Conservation (phyloP, 306 rosid genomes). For the Fragaria ananassa region DNA sequence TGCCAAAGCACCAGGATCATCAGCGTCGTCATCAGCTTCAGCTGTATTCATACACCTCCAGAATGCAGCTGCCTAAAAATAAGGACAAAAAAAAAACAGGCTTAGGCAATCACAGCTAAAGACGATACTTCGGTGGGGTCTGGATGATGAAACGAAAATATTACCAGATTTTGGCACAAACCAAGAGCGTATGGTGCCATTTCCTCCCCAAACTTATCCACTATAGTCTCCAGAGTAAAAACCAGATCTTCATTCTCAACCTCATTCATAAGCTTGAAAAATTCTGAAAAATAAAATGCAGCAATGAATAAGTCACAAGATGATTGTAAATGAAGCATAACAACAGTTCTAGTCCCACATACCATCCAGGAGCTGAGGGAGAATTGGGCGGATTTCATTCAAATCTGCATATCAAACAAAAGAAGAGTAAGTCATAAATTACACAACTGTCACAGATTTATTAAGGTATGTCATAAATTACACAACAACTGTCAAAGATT, state of each 20-base stretch:
- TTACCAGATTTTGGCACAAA: slow-evolving; percentile 89
- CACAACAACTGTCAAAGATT: not conserved
- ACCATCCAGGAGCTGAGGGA: slow-evolving; percentile 95
- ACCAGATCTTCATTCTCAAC: slow-evolving; percentile 98
- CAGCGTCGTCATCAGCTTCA: slow-evolving; percentile 84
- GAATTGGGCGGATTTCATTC: slow-evolving; percentile 87
- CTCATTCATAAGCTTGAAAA: slow-evolving; percentile 95
- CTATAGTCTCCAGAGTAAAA: slow-evolving; percentile 93
- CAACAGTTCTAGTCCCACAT: slow-evolving; percentile 29
- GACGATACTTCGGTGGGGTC: not conserved
- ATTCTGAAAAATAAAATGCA: slow-evolving; percentile 48
- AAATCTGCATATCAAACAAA: slow-evolving; percentile 53
- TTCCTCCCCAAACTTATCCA: slow-evolving; percentile 97
- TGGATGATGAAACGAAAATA: slow-evolving; percentile 3
- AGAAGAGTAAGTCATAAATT: not conserved
- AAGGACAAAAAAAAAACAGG: not conserved
- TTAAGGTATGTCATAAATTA: not conserved
- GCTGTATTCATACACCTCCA: slow-evolving; percentile 97
- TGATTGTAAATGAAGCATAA: not conserved
- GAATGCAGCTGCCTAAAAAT: slow-evolving; percentile 74
- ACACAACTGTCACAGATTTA: not conserved
- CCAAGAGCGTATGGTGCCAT: slow-evolving; percentile 98
- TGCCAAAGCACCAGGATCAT: slow-evolving; percentile 90
- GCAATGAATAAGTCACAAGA: slow-evolving; percentile 23
- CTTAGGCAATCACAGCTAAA: slow-evolving; percentile 2